phyloP scores from a whole-genome alignment of 257 asterid genomes.

The Ligustrum vulgare region DNA sequence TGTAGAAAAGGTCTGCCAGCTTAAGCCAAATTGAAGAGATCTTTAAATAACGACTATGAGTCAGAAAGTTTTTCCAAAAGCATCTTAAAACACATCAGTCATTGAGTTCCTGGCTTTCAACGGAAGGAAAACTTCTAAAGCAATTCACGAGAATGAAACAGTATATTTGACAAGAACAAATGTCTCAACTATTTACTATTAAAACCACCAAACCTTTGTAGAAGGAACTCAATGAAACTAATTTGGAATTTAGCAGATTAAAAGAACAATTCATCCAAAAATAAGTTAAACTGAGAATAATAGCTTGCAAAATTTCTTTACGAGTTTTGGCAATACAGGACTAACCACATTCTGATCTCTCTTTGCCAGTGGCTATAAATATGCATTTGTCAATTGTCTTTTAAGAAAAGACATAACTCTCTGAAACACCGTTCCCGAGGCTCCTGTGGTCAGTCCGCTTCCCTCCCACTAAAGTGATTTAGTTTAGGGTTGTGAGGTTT shows the following conservation, averaged over 20 bases:
- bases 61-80: slow-evolving; percentile 9
- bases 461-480: not conserved
- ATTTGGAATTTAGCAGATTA: not conserved
- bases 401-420: not conserved
- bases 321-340: not conserved
- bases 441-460: not conserved
- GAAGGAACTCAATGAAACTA: not conserved
- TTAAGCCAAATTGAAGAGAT: not conserved
- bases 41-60: not conserved
- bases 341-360: not conserved
- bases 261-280: not conserved
- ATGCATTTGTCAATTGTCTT: not conserved
- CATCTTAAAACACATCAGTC: not conserved
- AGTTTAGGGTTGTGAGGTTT: not conserved
- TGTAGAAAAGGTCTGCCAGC: not conserved
- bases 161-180: not conserved
- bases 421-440: not conserved
- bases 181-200: not conserved
- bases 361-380: not conserved
- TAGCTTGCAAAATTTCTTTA: not conserved
- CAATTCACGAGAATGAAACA: not conserved
- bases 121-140: not conserved
- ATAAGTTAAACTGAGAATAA: not conserved
- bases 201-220: not conserved
- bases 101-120: not conserved